Evolutionary conservation across 2,329 filamentous ascomycete species (phyloP), one percentile per base, ranked within the genome.

Genomic region (Furcasterigmium sp.): DNA sequence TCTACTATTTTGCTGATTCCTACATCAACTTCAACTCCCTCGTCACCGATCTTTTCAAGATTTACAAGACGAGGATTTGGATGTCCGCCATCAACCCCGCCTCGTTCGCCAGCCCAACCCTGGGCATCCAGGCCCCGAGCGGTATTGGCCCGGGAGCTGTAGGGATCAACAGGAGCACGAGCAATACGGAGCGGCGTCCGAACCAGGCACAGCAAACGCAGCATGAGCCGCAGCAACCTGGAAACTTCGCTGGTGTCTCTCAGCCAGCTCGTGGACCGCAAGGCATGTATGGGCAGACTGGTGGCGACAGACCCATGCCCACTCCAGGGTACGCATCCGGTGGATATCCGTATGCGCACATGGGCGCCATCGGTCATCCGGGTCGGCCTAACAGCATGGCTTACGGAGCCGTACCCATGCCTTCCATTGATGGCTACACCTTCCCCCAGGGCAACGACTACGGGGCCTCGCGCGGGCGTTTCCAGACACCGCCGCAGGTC

Each of bases 21-120:
- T 98, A 98, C 62, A 95, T 98, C 73, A 97, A 97, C 69, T 98
- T 98, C 76, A 98, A 98, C 62, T 88, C 89, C 3, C 80, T 98
- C 14, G 93, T 98, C 42, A 95, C 91, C 0, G 93, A 98, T 60
- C 75, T 98, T 11, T 98, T 97, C 78, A 97, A 97, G 68, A 91
- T 97, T 49, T 98, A 97, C 76, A 98, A 98, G 72, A 95, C 91
- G 18, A 82, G 94, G 54, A 98, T 98, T 56, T 98, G 93, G 93
- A 95, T 98, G 88, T 97, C 91, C 5, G 93, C 93, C 4, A 95
- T 98, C 64, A 98, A 98, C 61, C 93, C 93, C 8, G 93, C 91
- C 5, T 96, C 91, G 0, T 96, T 97, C 63, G 87, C 87, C 19
- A 91, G 83, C 49, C 85, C 87, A 15, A 82, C 81, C 3, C 72